Conservation (phyloP, 495 filamentous ascomycete genomes). For the Massariosphaeria phaeospora region DNA sequence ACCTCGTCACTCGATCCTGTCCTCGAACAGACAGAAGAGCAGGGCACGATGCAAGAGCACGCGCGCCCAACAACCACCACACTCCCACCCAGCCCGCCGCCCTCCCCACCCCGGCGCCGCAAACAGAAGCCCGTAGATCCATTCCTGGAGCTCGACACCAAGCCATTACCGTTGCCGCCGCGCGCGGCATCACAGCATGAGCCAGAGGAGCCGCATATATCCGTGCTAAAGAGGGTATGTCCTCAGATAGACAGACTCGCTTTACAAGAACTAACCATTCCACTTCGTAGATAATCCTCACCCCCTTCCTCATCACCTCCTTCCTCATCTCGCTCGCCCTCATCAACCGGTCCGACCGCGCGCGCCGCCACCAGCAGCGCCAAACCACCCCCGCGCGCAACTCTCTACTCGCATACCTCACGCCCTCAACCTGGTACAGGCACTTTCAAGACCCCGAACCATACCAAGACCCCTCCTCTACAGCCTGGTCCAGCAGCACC, state of each 20-base stretch:
- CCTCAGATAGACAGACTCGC: no score
- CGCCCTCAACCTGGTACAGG: slow-evolving; percentile 26
- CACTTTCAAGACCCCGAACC: slow-evolving; percentile 41
- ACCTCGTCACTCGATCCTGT: neutral
- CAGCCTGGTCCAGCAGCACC: slow-evolving; percentile 19
- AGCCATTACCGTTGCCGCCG: neutral
- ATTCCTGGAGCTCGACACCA: slow-evolving; percentile 19
- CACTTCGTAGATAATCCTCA: slow-evolving; percentile 30
- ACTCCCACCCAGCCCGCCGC: slow-evolving; percentile 24
- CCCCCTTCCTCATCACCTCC: slow-evolving; percentile 38
- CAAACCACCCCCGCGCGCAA: slow-evolving; percentile 7
- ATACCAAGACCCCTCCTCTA: slow-evolving; percentile 34
- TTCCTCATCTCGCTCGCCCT: slow-evolving; percentile 40
- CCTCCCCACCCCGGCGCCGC: slow-evolving; percentile 22
- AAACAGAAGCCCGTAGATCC: slow-evolving; percentile 22
- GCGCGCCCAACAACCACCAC: no score
- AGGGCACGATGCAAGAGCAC: neutral
- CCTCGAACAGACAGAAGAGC: neutral
- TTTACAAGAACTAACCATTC: slow-evolving; percentile 6
- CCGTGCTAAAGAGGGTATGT: slow-evolving; percentile 6
- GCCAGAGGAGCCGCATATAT: slow-evolving; percentile 10
- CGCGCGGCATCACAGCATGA: slow-evolving; percentile 2
- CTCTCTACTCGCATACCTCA: slow-evolving; percentile 11
- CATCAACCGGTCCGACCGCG: slow-evolving; percentile 36
- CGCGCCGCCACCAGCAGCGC: slow-evolving; percentile 32